Evolutionary conservation across 164 flowering plant species (phyloP).

Genomic region (Cinnamomum micranthum): DNA sequence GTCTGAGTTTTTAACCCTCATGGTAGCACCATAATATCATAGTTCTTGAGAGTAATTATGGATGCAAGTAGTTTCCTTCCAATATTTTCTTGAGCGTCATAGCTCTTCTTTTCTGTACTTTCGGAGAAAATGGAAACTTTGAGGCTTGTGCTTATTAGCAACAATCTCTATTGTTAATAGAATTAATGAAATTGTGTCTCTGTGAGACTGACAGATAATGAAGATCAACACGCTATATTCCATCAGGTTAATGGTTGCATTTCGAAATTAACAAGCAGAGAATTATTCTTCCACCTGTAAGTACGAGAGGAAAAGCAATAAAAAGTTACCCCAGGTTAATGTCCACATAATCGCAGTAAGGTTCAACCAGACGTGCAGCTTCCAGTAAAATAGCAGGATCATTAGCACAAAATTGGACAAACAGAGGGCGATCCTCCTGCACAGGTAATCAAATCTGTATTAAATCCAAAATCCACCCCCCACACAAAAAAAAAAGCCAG

Average conservation of each 20-base stretch:
- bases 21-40: no score
- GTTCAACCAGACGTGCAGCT: constrained; percentile 73
- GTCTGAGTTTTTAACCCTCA: no score
- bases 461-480: background rate
- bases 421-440: constrained; percentile 98
- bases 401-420: constrained; percentile 97
- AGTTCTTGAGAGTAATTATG: background rate
- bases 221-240: background rate
- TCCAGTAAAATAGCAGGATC: constrained; percentile 75
- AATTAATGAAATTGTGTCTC: background rate
- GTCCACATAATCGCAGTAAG: constrained; percentile 91
- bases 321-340: constrained; percentile 79
- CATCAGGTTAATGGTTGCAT: background rate
- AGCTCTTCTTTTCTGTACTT: no score
- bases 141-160: background rate
- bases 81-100: no score
- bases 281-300: background rate
- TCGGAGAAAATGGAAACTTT: background rate
- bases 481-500: no score
- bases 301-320: background rate
- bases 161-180: background rate
- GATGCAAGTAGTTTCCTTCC: background rate
- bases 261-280: background rate
- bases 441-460: constrained; percentile 7
- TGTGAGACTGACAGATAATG: background rate